Base-by-base conservation (phyloP, 2,329 filamentous ascomycete genomes). In the Microdochium nivale region DNA sequence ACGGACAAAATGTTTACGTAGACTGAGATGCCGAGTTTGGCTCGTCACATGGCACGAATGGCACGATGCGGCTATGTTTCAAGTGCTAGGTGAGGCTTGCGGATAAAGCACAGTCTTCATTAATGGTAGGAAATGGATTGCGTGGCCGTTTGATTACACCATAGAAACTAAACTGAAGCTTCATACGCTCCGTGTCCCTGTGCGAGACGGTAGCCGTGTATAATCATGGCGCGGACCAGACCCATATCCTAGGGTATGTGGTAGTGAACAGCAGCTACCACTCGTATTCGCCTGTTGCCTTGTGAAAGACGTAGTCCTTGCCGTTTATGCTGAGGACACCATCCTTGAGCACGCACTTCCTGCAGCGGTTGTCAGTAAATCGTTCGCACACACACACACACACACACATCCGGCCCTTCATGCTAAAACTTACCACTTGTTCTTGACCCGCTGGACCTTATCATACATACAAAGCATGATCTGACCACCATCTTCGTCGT, bases 381-480 rank as follows among this genome's bases (percentile, higher is more conserved):
- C 40, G n/a, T 16, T 24, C 25, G 47, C 9, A 23, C 25, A 24
- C 44, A 24, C 44, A 49, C 47, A 24, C 24, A 33, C 19, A 13
- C 33, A 5, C 24, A 2, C n/a, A n/a, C n/a, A n/a, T n/a, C n/a
- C n/a, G n/a, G n/a, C n/a, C n/a, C n/a, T n/a, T n/a, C n/a, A n/a
- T n/a, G n/a, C n/a, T 24, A 14, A 23, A n/a, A 70, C 77, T 49
- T 67, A 84, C 88, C 88, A 94, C 81, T 94, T 99, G 74, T 97
- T 99, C 84, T 99, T 99, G 63, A 97, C 94, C 48, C 94, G 81
- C 72, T 97, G 92, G 10, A 99, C 94, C 75, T 99, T 99, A 75
- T 99, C 94, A 67, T 99, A 99, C 67, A 95, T 96, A 75, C 94
- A 99, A 40, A 99, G 84, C 88, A 99, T 97, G 65, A 95, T 91